These are phyloP conservation scores for Fusarium sp. DNA, from an alignment of 2,329 filamentous ascomycete species.

Conservation along the genomic window DNA sequence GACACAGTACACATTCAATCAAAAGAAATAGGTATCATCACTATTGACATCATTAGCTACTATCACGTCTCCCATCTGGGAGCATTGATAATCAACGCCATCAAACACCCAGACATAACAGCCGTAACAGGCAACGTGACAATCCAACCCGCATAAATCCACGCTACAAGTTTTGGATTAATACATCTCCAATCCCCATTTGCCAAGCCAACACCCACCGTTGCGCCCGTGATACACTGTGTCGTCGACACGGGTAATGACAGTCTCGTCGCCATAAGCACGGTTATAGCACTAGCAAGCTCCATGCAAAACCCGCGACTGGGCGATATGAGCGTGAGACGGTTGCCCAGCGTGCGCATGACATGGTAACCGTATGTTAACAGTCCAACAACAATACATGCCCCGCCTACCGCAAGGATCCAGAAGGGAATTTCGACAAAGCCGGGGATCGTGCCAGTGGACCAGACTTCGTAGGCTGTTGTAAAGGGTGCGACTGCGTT, in stretches of 20 bases:
- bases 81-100: constrained; percentile 67
- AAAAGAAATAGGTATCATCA: too few relatives aligned
- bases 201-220: constrained; percentile 71
- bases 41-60: too few relatives aligned
- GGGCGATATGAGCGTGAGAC: constrained; percentile 70
- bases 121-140: constrained; percentile 64
- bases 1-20: too few relatives aligned
- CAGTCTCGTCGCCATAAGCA: constrained; percentile 67
- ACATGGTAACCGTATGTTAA: constrained; percentile 73
- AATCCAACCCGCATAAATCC: constrained; percentile 67
- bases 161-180: constrained; percentile 71
- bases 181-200: constrained; percentile 69
- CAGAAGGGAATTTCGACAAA: constrained; percentile 67
- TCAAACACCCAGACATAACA: constrained; percentile 62
- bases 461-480: constrained; percentile 71
- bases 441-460: constrained; percentile 57
- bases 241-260: constrained; percentile 73
- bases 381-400: constrained; percentile 65
- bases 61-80: constrained; percentile 51
- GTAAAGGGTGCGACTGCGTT: constrained; percentile 73
- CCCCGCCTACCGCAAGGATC: constrained; percentile 67
- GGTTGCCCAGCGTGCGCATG: constrained; percentile 72
- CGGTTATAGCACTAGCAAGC: constrained; percentile 69
- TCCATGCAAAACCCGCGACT: constrained; percentile 71
- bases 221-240: constrained; percentile 73